Conservation (phyloP, 2,329 filamentous ascomycete species). For the Colletotrichum sojae region DNA sequence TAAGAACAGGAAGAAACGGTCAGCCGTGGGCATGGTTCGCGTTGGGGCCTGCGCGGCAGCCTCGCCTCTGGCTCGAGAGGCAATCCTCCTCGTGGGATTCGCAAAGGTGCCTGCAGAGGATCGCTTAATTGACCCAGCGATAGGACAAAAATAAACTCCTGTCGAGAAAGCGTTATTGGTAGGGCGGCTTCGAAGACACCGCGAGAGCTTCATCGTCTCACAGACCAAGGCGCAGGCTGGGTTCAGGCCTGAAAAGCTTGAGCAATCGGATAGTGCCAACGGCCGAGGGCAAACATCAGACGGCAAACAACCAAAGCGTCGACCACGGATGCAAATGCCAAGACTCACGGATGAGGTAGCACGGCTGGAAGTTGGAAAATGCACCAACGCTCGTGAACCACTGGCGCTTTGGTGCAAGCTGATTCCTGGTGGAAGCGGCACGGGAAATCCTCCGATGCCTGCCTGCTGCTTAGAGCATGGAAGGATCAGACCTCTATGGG, state of each 20-base stretch:
- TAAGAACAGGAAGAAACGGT: not conserved
- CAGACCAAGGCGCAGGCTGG: too few species aligned
- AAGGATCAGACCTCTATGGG: conserved; percentile 1
- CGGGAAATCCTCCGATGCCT: not conserved
- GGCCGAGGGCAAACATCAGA: not conserved
- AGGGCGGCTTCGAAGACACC: not conserved
- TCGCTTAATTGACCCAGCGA: not conserved
- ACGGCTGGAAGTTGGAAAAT: not conserved
- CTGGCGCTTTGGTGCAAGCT: not conserved
- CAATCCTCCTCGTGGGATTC: not conserved
- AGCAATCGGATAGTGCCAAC: not conserved
- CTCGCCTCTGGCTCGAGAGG: not conserved
- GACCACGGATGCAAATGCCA: conserved; percentile 7
- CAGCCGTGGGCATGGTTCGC: too few species aligned
- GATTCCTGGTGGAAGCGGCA: conserved; percentile 1
- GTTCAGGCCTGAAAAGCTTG: not conserved
- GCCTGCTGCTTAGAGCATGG: not conserved
- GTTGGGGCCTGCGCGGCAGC: not conserved
- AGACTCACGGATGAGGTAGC: not conserved
- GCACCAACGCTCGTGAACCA: not conserved
- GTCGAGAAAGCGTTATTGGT: not conserved
- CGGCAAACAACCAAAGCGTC: conserved; percentile 2
- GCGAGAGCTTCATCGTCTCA: not conserved
- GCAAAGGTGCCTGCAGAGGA: not conserved
- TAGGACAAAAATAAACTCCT: not conserved